These are phyloP conservation scores for Fusarium equiseti DNA, from an alignment of 2,329 filamentous ascomycete species.

Conservation along the genomic window DNA sequence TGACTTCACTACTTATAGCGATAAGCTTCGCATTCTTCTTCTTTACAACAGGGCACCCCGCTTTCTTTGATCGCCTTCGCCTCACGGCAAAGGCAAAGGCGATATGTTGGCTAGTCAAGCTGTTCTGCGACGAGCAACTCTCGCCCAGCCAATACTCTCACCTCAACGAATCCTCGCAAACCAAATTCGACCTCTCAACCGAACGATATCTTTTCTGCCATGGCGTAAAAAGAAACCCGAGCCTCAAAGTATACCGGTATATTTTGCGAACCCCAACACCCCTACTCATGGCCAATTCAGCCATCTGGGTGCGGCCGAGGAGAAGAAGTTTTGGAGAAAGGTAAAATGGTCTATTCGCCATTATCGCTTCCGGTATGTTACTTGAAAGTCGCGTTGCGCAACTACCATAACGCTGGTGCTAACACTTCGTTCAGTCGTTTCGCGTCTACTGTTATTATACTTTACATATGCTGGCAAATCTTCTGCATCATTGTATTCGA, in stretches of 20 bases:
- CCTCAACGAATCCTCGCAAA: conserved; percentile 39
- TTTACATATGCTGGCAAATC: conserved; percentile 57
- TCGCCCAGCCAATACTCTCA: conserved; percentile 12
- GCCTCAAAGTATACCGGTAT: conserved; percentile 47
- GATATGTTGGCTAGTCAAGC: conserved; percentile 45
- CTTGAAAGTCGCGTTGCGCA: not conserved
- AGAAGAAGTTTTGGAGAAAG: conserved; percentile 39
- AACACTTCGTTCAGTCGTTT: conserved; percentile 42
- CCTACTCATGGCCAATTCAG: not conserved
- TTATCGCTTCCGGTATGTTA: conserved; percentile 47
- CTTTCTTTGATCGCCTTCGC: not conserved
- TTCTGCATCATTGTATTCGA: conserved; percentile 62
- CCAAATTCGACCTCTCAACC: conserved; percentile 36
- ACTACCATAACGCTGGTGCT: conserved; percentile 9
- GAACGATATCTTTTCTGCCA: conserved; percentile 52
- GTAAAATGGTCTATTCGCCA: conserved; percentile 33
- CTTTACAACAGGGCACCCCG: not conserved
- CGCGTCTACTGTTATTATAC: conserved; percentile 50
- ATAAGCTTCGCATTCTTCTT: conserved; percentile 3
- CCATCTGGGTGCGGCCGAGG: conserved; percentile 10
- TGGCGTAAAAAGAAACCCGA: conserved; percentile 47
- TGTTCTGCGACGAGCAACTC: conserved; percentile 41
- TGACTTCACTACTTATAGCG: conserved; percentile 14
- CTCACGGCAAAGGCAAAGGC: conserved; percentile 9
- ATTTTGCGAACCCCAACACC: conserved; percentile 47